Evolutionary conservation across 2,329 filamentous ascomycete genomes (phyloP), one percentile per base, ranked within the genome.

Genomic region (Hymenoscyphus linearis): DNA sequence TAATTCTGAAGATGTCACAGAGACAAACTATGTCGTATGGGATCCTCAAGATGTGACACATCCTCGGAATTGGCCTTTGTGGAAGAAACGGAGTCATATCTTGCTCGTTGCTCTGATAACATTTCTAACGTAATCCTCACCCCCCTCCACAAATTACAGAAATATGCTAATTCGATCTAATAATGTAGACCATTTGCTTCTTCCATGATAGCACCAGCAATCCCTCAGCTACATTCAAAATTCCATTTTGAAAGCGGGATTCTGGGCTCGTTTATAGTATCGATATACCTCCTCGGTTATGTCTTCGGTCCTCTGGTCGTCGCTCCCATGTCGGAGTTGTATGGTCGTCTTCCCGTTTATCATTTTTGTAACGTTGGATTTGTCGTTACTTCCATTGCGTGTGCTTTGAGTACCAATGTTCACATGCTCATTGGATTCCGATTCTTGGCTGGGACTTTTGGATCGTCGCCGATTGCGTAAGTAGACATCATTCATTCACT

Each of bases 281-380:
- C 53, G 10, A 37, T 55, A 9, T 55, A 55, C 34, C 25, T 52
- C n/a, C 56, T 58, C 26, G 68, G 69, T 47, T 70, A 66, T 52
- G 66, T 62, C 7, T 54, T 69, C 47, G 69, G 69, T 1, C 67
- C 68, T 26, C 59, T 70, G 40, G 35, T 70, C 31, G 60, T 70
- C 31, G 66, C 68, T n/a, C 85, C 86, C 0, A 64, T 88, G 5
- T 84, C 80, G 6, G 85, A 89, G 69, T 72, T 85, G 5, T 85
- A 83, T 65, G 85, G 84, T 34, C 80, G 84, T 2, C 72, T 76
- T 5, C 66, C 75, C 14, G 71, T 85, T 52, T 76, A 85, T 66
- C 81, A 84, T 70, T 72, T 67, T 6, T 78, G 77, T 68, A 85
- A 82, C 65, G 64, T 76, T 10, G 75, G 80, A 55, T 72, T 81